These are phyloP conservation scores for Acer campestre DNA, from an alignment of 345 rosid species.

Conservation along the genomic window DNA sequence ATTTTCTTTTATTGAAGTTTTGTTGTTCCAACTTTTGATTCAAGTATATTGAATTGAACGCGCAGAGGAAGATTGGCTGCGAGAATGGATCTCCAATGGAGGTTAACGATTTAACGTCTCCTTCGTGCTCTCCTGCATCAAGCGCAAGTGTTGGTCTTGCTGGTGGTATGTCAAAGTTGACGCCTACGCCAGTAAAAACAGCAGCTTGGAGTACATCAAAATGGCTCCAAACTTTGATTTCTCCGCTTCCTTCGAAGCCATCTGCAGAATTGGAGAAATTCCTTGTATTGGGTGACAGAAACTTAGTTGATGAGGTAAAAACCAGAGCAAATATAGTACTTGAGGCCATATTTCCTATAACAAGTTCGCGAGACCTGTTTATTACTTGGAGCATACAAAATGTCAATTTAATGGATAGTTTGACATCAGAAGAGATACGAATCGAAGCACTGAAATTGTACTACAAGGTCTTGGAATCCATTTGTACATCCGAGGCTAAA, in stretches of 20 bases:
- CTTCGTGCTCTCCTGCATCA: constrained; percentile 64
- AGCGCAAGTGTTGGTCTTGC: constrained; percentile 54
- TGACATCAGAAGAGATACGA: constrained; percentile 87
- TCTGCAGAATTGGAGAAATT: constrained; percentile 68
- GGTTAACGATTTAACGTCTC: constrained; percentile 70
- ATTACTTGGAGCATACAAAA: constrained; percentile 57
- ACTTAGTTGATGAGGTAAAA: constrained; percentile 64
- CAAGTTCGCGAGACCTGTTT: constrained; percentile 53
- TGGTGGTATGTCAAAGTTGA: constrained; percentile 45
- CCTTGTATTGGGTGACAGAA: constrained; percentile 62
- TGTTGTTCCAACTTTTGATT: not conserved
- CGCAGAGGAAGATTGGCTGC: constrained; percentile 60
- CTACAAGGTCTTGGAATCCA: constrained; percentile 88
- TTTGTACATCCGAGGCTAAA: constrained; percentile 88
- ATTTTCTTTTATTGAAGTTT: not conserved
- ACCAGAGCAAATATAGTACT: constrained; percentile 78
- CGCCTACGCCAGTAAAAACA: constrained; percentile 72
- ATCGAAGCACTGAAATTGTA: constrained; percentile 79
- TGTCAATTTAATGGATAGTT: constrained; percentile 77
- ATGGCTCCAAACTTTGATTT: constrained; percentile 83
- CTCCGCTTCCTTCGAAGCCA: constrained; percentile 79
- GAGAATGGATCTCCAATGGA: constrained; percentile 65
- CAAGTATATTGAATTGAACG: not conserved
- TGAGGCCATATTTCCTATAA: constrained; percentile 86
- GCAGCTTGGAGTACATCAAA: constrained; percentile 87